Base-by-base conservation (phyloP, 106 monocot species). In the Alisma plantagoaquatica region DNA sequence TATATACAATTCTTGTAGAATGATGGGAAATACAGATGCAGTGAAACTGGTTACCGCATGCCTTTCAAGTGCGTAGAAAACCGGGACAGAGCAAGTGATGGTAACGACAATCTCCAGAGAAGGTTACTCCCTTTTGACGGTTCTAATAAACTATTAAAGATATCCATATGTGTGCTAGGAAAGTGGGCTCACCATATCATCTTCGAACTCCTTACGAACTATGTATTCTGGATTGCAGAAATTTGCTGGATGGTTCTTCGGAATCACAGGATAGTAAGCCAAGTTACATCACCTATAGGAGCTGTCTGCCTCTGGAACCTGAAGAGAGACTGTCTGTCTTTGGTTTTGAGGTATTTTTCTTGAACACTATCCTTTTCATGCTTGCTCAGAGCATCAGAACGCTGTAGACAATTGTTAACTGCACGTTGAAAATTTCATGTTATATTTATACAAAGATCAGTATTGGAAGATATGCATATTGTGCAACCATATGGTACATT, bases 281-380 rank as follows among this genome's bases (percentile, higher is more conserved):
- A 51, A 77, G 67, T 42, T 99, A 99, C 46, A 69, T 72, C 27
- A 90, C 79, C 43, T 90, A 82, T 23, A 82, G 85, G 68, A 99
- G 90, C 52, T 99, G 98, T 62, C 53, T 85, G 19, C 89, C 98
- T 17, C 60, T 57, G 47, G 76, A 77, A 30, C 62, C 53, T 35
- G 85, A 82, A 74, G 98, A 99, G 46, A 99, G 66, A 41, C 49
- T 99, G 53, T 82, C 98, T 51, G 51, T 99, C 51, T 46, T 99
- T 78, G 89, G 98, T 72, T 99, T 99, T 86, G 98, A 99, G 98
- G 98, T 99, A 84, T 57, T 59, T n/a, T n/a, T n/a, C n/a, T n/a
- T n/a, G n/a, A n/a, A n/a, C n/a, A n/a, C n/a, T n/a, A n/a, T n/a
- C n/a, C n/a, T n/a, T n/a, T n/a, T n/a, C n/a, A n/a, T n/a, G n/a